phyloP scores from a whole-genome alignment of 2,329 filamentous ascomycete genomes.

The Pseudophaeomoniella oleicola region DNA sequence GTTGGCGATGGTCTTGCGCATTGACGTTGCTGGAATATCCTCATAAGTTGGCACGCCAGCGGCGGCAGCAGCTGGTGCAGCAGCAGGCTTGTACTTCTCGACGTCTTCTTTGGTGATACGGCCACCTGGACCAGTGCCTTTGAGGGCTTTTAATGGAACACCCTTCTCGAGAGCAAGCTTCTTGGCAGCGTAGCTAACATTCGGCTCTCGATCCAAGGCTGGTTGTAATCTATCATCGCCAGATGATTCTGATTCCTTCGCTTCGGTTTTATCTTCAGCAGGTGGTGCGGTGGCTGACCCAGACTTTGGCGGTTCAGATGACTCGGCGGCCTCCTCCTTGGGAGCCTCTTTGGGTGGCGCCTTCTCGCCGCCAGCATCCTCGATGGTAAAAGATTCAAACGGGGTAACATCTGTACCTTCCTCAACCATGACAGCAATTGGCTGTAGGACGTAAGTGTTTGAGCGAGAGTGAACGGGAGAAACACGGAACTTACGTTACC shows the following conservation, averaged over 20 bases:
- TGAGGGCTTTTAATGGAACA: constrained; percentile 60
- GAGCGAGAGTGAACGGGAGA: too few relatives aligned
- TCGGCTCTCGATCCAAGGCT: constrained; percentile 67
- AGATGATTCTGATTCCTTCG: constrained; percentile 58
- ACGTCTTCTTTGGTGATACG: constrained; percentile 86
- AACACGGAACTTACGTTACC: constrained; percentile 60
- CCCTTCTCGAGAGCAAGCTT: constrained; percentile 75
- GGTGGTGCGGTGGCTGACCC: constrained; percentile 45
- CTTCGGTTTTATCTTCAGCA: constrained; percentile 34
- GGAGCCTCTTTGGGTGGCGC: constrained; percentile 44
- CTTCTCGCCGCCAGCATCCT: constrained; percentile 81
- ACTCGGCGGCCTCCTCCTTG: constrained; percentile 49
- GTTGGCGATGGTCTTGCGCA: constrained; percentile 96
- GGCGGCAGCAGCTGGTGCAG: constrained; percentile 31
- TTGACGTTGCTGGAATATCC: constrained; percentile 72
- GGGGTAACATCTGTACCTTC: constrained; percentile 75
- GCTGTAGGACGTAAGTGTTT: constrained; percentile 46
- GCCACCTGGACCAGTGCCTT: constrained; percentile 75
- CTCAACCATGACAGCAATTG: constrained; percentile 89
- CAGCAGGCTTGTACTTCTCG: constrained; percentile 61
- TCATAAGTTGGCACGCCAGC: constrained; percentile 56
- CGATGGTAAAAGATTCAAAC: constrained; percentile 76
- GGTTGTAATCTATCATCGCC: constrained; percentile 62
- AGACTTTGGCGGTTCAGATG: constrained; percentile 44
- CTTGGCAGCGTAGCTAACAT: constrained; percentile 58